Percentiles rank a stretch among this genome's conserved stretches.
These are phyloP conservation scores for Knoxdaviesia proteae DNA, from an alignment of 2,329 filamentous ascomycete species.

Conservation along the genomic window DNA sequence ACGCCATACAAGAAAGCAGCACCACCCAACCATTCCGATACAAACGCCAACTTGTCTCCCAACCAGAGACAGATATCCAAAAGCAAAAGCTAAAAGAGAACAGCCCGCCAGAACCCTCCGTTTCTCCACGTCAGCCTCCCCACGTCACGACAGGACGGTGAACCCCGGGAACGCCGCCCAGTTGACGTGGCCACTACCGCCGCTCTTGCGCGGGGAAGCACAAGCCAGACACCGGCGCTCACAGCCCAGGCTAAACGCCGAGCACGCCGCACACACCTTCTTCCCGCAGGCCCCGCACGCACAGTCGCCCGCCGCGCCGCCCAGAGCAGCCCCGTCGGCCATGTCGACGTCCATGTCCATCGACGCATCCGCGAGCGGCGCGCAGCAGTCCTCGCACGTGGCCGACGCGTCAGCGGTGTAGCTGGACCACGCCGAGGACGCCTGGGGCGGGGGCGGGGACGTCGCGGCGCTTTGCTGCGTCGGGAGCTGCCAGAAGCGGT, in stretches of 20 bases:
- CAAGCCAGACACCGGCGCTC: constrained; percentile 31
- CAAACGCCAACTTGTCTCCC: background rate
- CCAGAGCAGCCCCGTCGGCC: constrained; percentile 3
- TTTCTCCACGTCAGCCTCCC: background rate
- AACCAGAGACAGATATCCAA: background rate
- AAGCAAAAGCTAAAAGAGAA: no score
- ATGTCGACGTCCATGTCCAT: constrained; percentile 20
- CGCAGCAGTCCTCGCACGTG: constrained; percentile 33
- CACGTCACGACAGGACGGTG: background rate
- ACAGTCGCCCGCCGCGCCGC: constrained; percentile 8
- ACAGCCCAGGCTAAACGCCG: constrained; percentile 34
- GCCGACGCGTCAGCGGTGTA: no score
- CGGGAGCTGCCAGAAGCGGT: constrained; percentile 39
- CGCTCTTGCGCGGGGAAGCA: constrained; percentile 15
- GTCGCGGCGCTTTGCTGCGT: constrained; percentile 12
- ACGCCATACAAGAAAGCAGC: no score
- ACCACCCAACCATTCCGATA: background rate
- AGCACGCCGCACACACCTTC: constrained; percentile 36
- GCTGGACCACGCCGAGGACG: no score
- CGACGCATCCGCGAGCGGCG: constrained; percentile 3
- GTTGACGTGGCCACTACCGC: constrained; percentile 5
- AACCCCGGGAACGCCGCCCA: constrained; percentile 7
- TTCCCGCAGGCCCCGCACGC: constrained; percentile 30
- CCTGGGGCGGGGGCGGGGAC: constrained; percentile 6
- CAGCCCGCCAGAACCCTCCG: background rate